Percentiles rank a stretch among this genome's conserved stretches.
Evolutionary conservation across 176 grass and related monocot genomes (phyloP).

Genomic region (Oryza meridionalis): DNA sequence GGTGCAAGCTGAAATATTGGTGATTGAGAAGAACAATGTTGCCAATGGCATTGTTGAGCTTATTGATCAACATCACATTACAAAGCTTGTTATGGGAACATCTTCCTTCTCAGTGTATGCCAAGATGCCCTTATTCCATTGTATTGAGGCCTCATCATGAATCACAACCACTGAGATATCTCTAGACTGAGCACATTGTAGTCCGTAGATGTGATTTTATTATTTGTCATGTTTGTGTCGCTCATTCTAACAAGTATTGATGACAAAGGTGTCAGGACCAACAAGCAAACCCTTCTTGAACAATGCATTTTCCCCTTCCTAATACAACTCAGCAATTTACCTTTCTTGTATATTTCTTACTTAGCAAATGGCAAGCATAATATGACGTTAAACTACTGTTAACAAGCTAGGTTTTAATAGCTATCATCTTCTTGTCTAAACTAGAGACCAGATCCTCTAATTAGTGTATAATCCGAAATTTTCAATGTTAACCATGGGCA

Average conservation of each 20-base stretch:
- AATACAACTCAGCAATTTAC: slow-evolving; percentile 6
- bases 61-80: slow-evolving; percentile 55
- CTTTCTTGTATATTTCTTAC: slow-evolving; percentile 23
- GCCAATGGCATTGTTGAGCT: slow-evolving; percentile 67
- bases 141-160: background rate
- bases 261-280: background rate
- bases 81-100: slow-evolving; percentile 70
- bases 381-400: background rate
- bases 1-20: slow-evolving; percentile 49
- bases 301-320: background rate
- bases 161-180: background rate
- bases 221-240: background rate
- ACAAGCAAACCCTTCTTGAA: slow-evolving; percentile 1
- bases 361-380: slow-evolving; percentile 19
- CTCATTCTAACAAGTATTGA: background rate
- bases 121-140: slow-evolving; percentile 7
- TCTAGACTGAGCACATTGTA: background rate
- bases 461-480: slow-evolving; percentile 4
- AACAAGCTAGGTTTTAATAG: background rate
- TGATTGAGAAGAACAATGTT: slow-evolving; percentile 65
- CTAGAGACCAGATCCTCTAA: slow-evolving; percentile 6
- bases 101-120: slow-evolving; percentile 58
- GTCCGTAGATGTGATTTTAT: slow-evolving; percentile 1
- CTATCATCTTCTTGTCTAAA: slow-evolving; percentile 16
- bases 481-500: background rate